These are phyloP conservation scores for Fagopyrum homotropicum DNA, from an alignment of 148 eudicot species.

Conservation along the genomic window DNA sequence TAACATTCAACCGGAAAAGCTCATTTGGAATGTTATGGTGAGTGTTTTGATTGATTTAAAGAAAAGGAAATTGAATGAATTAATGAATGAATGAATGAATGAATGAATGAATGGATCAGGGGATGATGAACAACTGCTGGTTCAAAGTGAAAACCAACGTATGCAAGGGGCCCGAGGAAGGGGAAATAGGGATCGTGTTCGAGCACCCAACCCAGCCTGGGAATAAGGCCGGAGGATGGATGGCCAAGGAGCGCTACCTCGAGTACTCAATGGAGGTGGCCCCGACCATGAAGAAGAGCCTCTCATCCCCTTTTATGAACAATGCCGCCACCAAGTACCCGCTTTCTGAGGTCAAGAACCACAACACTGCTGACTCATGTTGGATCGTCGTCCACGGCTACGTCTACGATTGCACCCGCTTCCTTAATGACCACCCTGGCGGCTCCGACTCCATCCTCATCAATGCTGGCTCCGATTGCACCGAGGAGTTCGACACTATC, in stretches of 20 bases:
- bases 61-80: too few species aligned
- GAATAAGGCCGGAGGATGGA: conserved; percentile 86
- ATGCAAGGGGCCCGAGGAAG: conserved; percentile 64
- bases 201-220: conserved; percentile 98
- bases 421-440: conserved; percentile 87
- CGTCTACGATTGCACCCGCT: conserved; percentile 59
- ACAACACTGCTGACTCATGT: conserved; percentile 59
- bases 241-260: conserved; percentile 64
- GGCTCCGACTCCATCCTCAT: conserved; percentile 81
- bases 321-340: conserved; percentile 43
- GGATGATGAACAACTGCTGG: conserved; percentile 99
- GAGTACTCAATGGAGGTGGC: conserved; percentile 27
- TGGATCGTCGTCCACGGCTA: conserved; percentile 87
- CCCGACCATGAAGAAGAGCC: conserved; percentile 46
- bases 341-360: conserved; percentile 68
- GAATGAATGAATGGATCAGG: conserved; percentile 30
- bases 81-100: neutral
- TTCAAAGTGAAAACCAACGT: conserved; percentile 75
- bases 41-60: too few species aligned
- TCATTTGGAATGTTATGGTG: conserved; percentile 97
- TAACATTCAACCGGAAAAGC: conserved; percentile 88
- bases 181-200: conserved; percentile 72
- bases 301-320: conserved; percentile 69
- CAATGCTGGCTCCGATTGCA: conserved; percentile 84
- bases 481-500: conserved; percentile 86